phyloP scores from a whole-genome alignment of 1,284 basidiomycete genomes.

The Fomitopsis betulina region DNA sequence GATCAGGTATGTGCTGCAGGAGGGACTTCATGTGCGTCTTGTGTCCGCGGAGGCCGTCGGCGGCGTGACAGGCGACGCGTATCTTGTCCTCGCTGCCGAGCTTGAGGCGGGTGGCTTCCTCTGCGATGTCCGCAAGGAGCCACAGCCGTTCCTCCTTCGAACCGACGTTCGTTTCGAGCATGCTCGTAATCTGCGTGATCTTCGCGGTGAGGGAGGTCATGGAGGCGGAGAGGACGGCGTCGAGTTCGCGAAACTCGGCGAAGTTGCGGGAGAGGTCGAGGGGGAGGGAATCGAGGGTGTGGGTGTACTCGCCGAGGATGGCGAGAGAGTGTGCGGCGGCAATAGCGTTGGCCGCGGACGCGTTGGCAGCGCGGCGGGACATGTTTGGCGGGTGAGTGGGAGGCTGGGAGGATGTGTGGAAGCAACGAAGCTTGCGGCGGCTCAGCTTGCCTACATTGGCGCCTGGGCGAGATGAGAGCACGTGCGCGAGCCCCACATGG shows the following conservation, averaged over 20 bases:
- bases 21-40: conserved; percentile 64
- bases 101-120: conserved; percentile 89
- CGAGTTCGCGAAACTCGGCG: conserved; percentile 95
- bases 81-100: conserved; percentile 99
- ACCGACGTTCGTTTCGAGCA: conserved; percentile 68
- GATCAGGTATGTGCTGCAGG: conserved; percentile 64
- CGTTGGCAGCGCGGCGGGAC: conserved; percentile 3
- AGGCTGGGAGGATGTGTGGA: background rate
- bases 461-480: background rate
- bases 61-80: conserved; percentile 90
- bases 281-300: conserved; percentile 92
- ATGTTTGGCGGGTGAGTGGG: background rate
- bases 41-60: conserved; percentile 82
- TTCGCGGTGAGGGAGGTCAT: conserved; percentile 77
- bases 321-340: conserved; percentile 56
- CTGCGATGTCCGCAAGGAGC: conserved; percentile 89
- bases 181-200: conserved; percentile 67
- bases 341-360: conserved; percentile 14
- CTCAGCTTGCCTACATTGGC: background rate
- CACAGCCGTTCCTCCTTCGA: conserved; percentile 80
- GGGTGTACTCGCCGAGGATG: conserved; percentile 79
- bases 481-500: background rate
- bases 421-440: background rate
- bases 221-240: conserved; percentile 91
- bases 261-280: conserved; percentile 92